Evolutionary conservation across 345 rosid genomes (phyloP), one percentile per base, ranked within the genome.

Genomic region (Ailanthus altissimus): DNA sequence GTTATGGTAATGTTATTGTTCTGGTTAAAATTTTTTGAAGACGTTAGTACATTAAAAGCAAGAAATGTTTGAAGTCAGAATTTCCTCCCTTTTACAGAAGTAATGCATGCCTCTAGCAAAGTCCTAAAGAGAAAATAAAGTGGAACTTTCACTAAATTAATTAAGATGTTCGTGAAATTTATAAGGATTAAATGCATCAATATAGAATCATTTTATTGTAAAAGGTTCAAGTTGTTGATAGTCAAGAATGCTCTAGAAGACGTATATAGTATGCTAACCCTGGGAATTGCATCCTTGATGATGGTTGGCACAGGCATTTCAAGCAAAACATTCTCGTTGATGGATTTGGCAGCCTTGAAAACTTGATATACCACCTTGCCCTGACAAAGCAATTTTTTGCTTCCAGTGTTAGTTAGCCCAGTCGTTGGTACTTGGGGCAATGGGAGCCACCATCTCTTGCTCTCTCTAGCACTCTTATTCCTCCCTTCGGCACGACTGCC

Each of bases 401-500:
- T 88, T 78, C 73, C 94, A 3, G 83, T 57, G 64, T 87, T 92
- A 20, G 99, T 90, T 64, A 96, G 94, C 8, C 99, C 98, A 2
- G 81, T 82, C 82, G 78, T 80, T 10, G 99, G 98, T 20, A 96
- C 97, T 77, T 90, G 93, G 26, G 99, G 98, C 59, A 86, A 80
- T 45, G 99, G 99, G 23, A 96, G 97, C 99, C 99, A 96, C 98
- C 99, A 93, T 74, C 93, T 83, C 86, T 91, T 91, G 85, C 94
- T 91, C 78, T 90, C 93, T 67, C 80, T 91, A 57, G 89, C 79
- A 53, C 84, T 86, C 81, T 87, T 89, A 81, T 74, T 88, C 78
- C 89, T 90, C 76, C 98, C 97, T 72, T 93, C 97, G 43, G 94
- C 91, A 50, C 89, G 83, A 74, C 97, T 90, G 68, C 94, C 97